These are phyloP conservation scores for Singerocomus inundabilis DNA, from an alignment of 1,284 basidiomycete genomes.

Conservation along the genomic window DNA sequence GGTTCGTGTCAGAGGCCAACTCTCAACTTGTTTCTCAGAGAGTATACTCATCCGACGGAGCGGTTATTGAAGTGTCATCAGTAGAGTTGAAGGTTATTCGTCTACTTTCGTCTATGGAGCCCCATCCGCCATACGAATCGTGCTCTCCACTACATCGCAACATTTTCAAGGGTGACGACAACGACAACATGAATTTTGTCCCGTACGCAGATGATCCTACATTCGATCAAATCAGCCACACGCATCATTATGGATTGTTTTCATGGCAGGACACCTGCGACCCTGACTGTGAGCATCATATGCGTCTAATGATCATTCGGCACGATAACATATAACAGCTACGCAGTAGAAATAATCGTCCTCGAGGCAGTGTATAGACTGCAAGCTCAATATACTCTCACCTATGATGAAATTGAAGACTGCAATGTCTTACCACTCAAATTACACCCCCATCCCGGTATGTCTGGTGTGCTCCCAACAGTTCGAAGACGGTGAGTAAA, in stretches of 20 bases:
- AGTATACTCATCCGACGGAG: slow-evolving; percentile 16
- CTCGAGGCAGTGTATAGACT: slow-evolving; percentile 45
- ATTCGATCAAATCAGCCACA: slow-evolving; percentile 43
- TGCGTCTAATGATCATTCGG: slow-evolving; percentile 3
- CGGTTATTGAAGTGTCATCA: slow-evolving; percentile 10
- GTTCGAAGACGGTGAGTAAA: slow-evolving; percentile 37
- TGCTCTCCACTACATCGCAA: slow-evolving; percentile 48
- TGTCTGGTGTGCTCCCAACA: slow-evolving; percentile 32
- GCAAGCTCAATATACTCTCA: slow-evolving; percentile 34
- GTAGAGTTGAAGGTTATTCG: slow-evolving; percentile 19
- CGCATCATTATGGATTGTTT: slow-evolving; percentile 42
- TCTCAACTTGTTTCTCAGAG: slow-evolving; percentile 7
- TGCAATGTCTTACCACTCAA: slow-evolving; percentile 41
- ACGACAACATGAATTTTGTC: slow-evolving; percentile 53
- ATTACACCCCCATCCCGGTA: slow-evolving; percentile 28
- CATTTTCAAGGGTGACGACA: slow-evolving; percentile 55
- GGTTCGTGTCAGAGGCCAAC: neutral
- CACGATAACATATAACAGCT: slow-evolving; percentile 13
- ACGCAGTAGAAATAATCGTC: slow-evolving; percentile 45
- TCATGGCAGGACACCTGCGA: slow-evolving; percentile 48
- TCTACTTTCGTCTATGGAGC: slow-evolving; percentile 18
- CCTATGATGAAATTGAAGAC: slow-evolving; percentile 42
- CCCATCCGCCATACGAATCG: slow-evolving; percentile 47
- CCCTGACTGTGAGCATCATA: slow-evolving; percentile 47
- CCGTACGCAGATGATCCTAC: slow-evolving; percentile 54